Conservation (phyloP, 2,329 filamentous ascomycete species). For the Neoscytalidium dimidiatum region DNA sequence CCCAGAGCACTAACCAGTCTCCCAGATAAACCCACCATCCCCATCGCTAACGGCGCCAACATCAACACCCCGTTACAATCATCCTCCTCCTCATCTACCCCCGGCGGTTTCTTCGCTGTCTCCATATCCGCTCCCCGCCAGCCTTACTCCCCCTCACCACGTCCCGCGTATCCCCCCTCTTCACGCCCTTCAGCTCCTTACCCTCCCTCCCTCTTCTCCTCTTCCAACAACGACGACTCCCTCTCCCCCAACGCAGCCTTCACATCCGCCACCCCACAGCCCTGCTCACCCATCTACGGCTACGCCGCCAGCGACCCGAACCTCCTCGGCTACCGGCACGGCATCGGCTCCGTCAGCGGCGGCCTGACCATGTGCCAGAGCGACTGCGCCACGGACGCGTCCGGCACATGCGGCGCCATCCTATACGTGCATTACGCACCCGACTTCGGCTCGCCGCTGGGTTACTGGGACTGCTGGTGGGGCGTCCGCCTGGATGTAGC, state of each 20-base stretch:
- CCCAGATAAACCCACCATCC: not conserved
- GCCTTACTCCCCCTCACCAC: no score
- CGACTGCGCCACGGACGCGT: not conserved
- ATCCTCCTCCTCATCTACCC: not conserved
- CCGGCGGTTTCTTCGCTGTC: not conserved
- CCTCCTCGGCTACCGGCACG: not conserved
- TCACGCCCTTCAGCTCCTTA: not conserved
- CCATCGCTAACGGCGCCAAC: not conserved
- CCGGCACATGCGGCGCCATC: not conserved
- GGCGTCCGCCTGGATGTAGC: not conserved
- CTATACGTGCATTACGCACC: conserved; percentile 6
- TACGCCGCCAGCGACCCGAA: not conserved
- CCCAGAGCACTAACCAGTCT: not conserved
- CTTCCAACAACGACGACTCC: not conserved
- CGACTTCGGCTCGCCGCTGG: conserved; percentile 8
- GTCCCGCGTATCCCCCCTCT: no score
- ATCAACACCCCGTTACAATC: not conserved
- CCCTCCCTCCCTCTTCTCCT: not conserved
- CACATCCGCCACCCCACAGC: not conserved
- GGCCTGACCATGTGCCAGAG: conserved; percentile 11
- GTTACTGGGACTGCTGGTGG: conserved; percentile 20
- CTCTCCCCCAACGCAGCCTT: not conserved
- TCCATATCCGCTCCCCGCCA: not conserved
- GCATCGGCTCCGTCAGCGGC: conserved; percentile 1
- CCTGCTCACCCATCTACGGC: conserved; percentile 1